Conservation (phyloP, 2,329 filamentous ascomycete genomes). For the Ceratocystis cacaofunesta region DNA sequence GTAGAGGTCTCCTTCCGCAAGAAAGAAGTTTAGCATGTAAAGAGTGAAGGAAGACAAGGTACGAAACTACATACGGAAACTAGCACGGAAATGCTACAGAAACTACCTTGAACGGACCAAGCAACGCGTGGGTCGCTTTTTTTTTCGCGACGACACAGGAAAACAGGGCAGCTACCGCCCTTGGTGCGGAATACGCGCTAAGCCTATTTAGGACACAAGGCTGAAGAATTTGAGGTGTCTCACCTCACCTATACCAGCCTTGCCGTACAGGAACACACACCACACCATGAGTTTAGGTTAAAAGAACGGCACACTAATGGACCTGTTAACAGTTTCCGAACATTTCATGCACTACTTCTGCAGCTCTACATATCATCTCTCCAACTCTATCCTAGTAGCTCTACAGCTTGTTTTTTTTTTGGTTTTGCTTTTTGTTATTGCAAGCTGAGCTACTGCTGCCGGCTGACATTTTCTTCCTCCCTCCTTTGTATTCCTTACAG, state of each 20-base stretch:
- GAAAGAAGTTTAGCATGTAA: background rate
- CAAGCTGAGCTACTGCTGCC: background rate
- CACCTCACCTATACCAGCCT: too few relatives aligned
- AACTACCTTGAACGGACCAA: conserved; percentile 24
- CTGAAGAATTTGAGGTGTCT: conserved; percentile 19
- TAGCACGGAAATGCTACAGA: background rate
- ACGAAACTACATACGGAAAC: background rate
- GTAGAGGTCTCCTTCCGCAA: background rate
- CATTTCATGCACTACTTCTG: too few relatives aligned
- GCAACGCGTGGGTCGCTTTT: conserved; percentile 23
- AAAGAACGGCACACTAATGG: background rate
- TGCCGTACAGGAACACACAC: too few relatives aligned
- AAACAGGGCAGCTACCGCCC: conserved; percentile 7
- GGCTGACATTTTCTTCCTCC: background rate
- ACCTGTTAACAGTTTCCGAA: too few relatives aligned
- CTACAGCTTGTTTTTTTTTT: background rate
- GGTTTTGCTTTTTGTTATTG: background rate
- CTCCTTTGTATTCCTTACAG: background rate
- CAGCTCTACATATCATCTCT: too few relatives aligned
- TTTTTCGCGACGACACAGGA: conserved; percentile 23
- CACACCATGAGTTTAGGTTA: background rate
- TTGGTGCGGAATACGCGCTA: conserved; percentile 21
- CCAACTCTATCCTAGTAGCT: background rate
- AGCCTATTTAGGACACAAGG: conserved; percentile 25
- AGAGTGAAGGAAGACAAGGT: background rate